phyloP scores from a whole-genome alignment of 179 eudicot species.

The Carnegiea gigantea region DNA sequence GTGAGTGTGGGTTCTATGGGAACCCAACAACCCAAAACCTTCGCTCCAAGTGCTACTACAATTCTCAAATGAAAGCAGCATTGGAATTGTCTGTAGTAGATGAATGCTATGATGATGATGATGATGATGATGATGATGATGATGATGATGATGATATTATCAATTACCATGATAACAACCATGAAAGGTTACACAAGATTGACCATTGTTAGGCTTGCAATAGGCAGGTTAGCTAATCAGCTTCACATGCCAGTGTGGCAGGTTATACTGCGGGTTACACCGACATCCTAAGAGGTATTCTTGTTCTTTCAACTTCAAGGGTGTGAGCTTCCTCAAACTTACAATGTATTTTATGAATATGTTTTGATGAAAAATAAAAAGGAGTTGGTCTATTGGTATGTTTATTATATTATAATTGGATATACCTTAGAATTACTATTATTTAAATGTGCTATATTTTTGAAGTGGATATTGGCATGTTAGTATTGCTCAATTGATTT shows the following conservation, averaged over 20 bases:
- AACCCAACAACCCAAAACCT: not conserved
- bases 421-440: no score
- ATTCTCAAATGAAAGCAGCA: not conserved
- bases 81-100: not conserved
- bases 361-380: no score
- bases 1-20: not conserved
- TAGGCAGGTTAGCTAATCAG: not conserved
- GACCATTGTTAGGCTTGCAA: not conserved
- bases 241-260: not conserved
- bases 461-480: no score
- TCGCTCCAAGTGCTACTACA: conserved; percentile 3
- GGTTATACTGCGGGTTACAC: not conserved
- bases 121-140: no score
- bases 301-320: not conserved
- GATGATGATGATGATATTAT: no score
- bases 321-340: no score
- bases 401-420: no score
- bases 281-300: not conserved
- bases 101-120: no score
- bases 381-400: no score
- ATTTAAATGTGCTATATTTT: no score
- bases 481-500: no score
- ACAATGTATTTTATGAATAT: no score
- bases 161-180: not conserved
- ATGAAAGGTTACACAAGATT: not conserved